These are phyloP conservation scores for Clavispora asparagi DNA, from an alignment of 805 yeast species.

Conservation along the genomic window DNA sequence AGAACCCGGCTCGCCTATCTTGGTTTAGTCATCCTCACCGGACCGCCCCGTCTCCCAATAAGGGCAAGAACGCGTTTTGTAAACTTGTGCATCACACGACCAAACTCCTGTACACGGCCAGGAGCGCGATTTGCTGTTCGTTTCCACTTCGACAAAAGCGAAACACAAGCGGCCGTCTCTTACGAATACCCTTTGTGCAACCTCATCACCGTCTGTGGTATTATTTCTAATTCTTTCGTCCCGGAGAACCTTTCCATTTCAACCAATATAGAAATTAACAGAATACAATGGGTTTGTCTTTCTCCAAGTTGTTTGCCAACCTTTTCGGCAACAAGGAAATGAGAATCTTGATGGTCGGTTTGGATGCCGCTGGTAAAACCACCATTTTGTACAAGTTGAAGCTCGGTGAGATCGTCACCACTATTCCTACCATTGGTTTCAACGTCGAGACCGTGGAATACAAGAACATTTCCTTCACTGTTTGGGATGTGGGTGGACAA, in stretches of 20 bases:
- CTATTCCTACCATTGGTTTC: slow-evolving; percentile 96
- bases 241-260: background rate
- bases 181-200: background rate
- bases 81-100: background rate
- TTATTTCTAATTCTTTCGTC: background rate
- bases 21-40: too few species aligned
- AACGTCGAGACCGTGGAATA: slow-evolving; percentile 96
- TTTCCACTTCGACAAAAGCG: slow-evolving; percentile 13
- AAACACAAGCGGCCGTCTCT: background rate
- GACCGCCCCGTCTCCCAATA: too few species aligned
- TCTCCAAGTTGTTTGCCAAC: slow-evolving; percentile 90
- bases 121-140: slow-evolving; percentile 21
- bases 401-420: slow-evolving; percentile 93
- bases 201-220: background rate
- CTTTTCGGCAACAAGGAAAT: slow-evolving; percentile 96
- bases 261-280: background rate
- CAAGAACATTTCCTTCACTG: slow-evolving; percentile 94
- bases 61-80: background rate
- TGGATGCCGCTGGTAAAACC: slow-evolving; percentile 98
- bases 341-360: slow-evolving; percentile 98
- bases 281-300: slow-evolving; percentile 79
- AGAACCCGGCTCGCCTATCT: too few species aligned
- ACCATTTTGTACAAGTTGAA: slow-evolving; percentile 92
- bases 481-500: slow-evolving; percentile 99
- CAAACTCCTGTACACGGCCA: background rate